phyloP scores from a whole-genome alignment of 345 rosid genomes.

The Abelmoschus esculentus region DNA sequence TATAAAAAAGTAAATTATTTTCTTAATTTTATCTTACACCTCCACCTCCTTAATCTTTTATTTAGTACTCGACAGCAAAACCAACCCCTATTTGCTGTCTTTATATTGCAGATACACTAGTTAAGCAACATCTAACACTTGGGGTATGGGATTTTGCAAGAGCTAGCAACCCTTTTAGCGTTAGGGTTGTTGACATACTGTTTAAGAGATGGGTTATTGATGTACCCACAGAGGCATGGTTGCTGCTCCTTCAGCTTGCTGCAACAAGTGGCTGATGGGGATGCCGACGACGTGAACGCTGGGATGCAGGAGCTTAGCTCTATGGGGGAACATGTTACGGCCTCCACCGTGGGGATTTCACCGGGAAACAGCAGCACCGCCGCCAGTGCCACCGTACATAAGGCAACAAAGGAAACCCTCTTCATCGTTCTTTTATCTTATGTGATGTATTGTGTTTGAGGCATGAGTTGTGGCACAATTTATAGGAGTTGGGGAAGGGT shows the following conservation, averaged over 20 bases:
- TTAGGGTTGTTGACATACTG: constrained; percentile 40
- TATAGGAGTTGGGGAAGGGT: not conserved
- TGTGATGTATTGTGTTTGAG: no score
- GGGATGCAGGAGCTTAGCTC: constrained; percentile 44
- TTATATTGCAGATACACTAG: not conserved
- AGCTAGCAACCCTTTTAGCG: constrained; percentile 29
- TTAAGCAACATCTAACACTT: constrained; percentile 27
- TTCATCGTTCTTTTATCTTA: no score
- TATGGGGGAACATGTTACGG: constrained; percentile 35
- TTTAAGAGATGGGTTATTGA: constrained; percentile 37
- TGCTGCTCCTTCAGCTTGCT: constrained; percentile 45
- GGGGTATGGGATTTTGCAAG: constrained; percentile 47
- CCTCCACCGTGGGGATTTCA: constrained; percentile 23
- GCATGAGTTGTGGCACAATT: not conserved
- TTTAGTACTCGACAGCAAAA: not conserved
- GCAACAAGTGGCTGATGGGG: constrained; percentile 51
- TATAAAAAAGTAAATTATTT: not conserved
- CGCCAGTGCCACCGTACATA: not conserved
- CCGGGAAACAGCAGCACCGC: constrained; percentile 11
- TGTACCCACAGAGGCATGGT: constrained; percentile 58
- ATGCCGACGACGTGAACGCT: constrained; percentile 29
- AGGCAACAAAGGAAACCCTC: not conserved
- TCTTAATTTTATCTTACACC: not conserved
- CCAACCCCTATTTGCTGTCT: not conserved
- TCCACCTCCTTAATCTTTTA: not conserved